These are phyloP conservation scores for Cercospora citrullina DNA, from an alignment of 2,329 filamentous ascomycete species.

Conservation along the genomic window DNA sequence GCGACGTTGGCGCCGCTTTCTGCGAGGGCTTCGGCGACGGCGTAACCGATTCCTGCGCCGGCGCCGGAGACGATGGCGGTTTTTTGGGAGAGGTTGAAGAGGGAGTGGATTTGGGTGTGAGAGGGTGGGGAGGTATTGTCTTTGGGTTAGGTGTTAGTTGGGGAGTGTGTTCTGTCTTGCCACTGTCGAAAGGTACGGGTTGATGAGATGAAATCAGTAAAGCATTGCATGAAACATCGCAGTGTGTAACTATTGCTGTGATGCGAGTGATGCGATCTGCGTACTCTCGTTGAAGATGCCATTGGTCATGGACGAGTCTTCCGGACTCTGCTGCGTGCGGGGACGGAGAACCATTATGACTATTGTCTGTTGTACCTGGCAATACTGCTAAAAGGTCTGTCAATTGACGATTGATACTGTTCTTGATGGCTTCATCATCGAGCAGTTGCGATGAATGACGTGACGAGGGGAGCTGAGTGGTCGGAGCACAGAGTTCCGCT, in stretches of 20 bases:
- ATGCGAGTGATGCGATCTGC: background rate
- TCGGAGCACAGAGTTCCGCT: conserved; percentile 4
- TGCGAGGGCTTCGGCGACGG: conserved; percentile 38
- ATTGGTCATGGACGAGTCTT: conserved; percentile 39
- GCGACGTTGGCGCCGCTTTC: conserved; percentile 48
- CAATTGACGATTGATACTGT: background rate
- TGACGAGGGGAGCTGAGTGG: conserved; percentile 1
- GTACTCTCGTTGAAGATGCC: conserved; percentile 38
- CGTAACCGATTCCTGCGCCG: conserved; percentile 39
- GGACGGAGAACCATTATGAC: conserved; percentile 10
- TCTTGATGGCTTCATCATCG: background rate
- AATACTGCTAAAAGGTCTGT: background rate
- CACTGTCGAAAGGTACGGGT: background rate
- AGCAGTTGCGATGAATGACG: background rate
- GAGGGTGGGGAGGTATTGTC: conserved; percentile 40
- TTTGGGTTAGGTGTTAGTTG: background rate
- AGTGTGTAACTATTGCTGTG: background rate
- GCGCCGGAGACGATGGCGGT: conserved; percentile 42
- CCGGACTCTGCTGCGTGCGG: conserved; percentile 27
- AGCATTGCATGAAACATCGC: background rate
- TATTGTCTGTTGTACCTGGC: background rate
- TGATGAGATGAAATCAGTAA: background rate
- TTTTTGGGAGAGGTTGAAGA: conserved; percentile 40
- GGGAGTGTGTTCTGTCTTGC: background rate
- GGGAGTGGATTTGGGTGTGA: conserved; percentile 28